phyloP scores from a whole-genome alignment of 768 basidiomycete genomes.

The Lentinula detonsa region DNA sequence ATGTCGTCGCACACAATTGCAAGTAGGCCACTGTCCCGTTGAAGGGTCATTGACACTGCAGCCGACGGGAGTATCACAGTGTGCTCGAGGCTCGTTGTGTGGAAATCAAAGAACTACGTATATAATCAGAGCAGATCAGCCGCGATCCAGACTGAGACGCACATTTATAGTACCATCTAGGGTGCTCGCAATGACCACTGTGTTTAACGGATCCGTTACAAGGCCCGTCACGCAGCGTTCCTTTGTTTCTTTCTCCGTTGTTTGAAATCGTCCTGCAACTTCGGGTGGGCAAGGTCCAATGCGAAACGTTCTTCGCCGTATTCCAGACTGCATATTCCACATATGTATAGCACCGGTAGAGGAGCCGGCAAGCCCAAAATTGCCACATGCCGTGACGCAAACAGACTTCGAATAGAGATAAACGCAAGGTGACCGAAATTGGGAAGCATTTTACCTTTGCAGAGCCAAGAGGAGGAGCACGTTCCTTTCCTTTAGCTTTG shows the following conservation, averaged over 20 bases:
- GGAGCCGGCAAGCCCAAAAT: constrained; percentile 85
- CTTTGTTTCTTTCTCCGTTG: constrained; percentile 31
- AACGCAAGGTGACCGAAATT: no score
- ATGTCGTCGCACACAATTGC: constrained; percentile 85
- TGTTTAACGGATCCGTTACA: constrained; percentile 81
- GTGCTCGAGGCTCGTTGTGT: constrained; percentile 69
- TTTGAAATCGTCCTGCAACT: constrained; percentile 36
- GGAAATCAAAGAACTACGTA: constrained; percentile 92
- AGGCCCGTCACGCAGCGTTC: constrained; percentile 72
- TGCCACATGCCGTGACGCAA: constrained; percentile 91
- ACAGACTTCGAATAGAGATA: constrained; percentile 47
- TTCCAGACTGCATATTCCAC: constrained; percentile 98
- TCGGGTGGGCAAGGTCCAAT: constrained; percentile 60
- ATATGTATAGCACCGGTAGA: constrained; percentile 76
- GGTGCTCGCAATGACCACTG: constrained; percentile 75
- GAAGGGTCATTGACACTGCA: constrained; percentile 64
- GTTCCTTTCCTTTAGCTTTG: constrained; percentile 44
- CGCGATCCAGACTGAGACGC: constrained; percentile 17
- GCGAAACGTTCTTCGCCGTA: constrained; percentile 71
- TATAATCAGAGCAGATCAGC: neutral
- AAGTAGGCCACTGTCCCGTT: constrained; percentile 81
- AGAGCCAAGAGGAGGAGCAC: constrained; percentile 39
- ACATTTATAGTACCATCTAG: constrained; percentile 88
- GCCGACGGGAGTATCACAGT: constrained; percentile 64
- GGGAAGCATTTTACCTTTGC: constrained; percentile 51